A percentile compares a stretch with the other conserved stretches of the same genome.
Evolutionary conservation across 768 basidiomycete species (phyloP).

Genomic region (Ephemerocybe angulata): DNA sequence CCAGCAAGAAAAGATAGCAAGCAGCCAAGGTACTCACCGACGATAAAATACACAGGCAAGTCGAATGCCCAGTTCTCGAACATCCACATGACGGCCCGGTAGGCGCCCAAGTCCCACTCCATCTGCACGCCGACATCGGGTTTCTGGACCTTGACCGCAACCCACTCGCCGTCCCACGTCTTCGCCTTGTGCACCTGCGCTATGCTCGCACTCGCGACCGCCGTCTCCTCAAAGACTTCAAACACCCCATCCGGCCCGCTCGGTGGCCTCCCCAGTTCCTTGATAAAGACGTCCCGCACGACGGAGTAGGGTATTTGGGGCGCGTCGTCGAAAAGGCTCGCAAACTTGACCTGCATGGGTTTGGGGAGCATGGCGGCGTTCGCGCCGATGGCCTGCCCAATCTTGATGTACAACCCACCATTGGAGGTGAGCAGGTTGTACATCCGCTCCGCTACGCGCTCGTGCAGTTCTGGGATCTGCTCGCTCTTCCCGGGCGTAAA

Average conservation of each 20-base stretch:
- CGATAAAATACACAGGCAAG: constrained; percentile 77
- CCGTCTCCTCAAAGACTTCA: constrained; percentile 68
- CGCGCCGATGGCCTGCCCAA: constrained; percentile 80
- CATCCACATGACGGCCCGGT: constrained; percentile 72
- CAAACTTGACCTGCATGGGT: constrained; percentile 79
- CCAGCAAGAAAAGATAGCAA: not conserved
- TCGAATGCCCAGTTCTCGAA: constrained; percentile 81
- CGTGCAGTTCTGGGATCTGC: constrained; percentile 75
- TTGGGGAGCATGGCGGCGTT: constrained; percentile 83
- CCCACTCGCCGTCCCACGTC: constrained; percentile 57
- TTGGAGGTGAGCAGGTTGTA: constrained; percentile 76
- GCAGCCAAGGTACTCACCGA: constrained; percentile 44
- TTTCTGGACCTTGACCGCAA: constrained; percentile 94
- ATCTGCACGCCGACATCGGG: constrained; percentile 84
- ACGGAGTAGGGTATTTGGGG: constrained; percentile 77
- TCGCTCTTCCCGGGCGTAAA: constrained; percentile 72
- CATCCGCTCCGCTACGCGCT: constrained; percentile 77
- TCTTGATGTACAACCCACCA: constrained; percentile 84
- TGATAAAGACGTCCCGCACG: constrained; percentile 61
- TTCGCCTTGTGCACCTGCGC: constrained; percentile 88
- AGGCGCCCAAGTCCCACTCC: constrained; percentile 77
- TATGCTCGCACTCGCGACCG: constrained; percentile 85
- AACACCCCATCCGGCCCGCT: constrained; percentile 72
- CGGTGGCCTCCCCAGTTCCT: constrained; percentile 66
- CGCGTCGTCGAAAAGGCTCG: constrained; percentile 82